These are phyloP conservation scores for Sporothrix dimorphospora DNA, from an alignment of 2,329 filamentous ascomycete species.

Conservation along the genomic window DNA sequence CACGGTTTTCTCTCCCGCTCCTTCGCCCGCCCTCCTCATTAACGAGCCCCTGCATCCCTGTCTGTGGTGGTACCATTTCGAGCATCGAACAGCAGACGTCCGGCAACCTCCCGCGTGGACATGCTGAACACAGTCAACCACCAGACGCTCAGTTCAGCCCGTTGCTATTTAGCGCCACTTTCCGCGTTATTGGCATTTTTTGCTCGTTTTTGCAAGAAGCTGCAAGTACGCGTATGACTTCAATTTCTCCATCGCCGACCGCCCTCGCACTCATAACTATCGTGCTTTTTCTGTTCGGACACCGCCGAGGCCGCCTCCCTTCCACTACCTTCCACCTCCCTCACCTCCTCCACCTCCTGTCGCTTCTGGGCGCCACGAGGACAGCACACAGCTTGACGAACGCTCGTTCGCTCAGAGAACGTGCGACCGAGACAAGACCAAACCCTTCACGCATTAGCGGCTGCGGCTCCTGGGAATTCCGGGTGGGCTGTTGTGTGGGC, in stretches of 20 bases:
- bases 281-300: background rate
- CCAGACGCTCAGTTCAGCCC: background rate
- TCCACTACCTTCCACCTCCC: background rate
- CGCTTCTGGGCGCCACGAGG: background rate
- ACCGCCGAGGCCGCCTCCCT: background rate
- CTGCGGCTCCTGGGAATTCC: background rate
- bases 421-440: background rate
- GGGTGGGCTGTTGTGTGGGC: background rate
- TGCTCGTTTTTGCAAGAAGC: background rate
- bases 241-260: background rate
- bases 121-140: background rate
- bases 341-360: background rate
- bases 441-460: background rate
- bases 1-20: background rate
- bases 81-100: slow-evolving; percentile 10
- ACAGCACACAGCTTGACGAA: background rate
- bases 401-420: background rate
- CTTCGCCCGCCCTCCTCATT: background rate
- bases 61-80: slow-evolving; percentile 18
- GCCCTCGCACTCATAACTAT: background rate
- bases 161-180: background rate
- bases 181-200: background rate
- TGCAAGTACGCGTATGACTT: background rate
- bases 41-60: slow-evolving; percentile 6
- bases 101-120: background rate